Evolutionary conservation across 1,284 basidiomycete species (phyloP).

Genomic region (Caloboletus firmus): DNA sequence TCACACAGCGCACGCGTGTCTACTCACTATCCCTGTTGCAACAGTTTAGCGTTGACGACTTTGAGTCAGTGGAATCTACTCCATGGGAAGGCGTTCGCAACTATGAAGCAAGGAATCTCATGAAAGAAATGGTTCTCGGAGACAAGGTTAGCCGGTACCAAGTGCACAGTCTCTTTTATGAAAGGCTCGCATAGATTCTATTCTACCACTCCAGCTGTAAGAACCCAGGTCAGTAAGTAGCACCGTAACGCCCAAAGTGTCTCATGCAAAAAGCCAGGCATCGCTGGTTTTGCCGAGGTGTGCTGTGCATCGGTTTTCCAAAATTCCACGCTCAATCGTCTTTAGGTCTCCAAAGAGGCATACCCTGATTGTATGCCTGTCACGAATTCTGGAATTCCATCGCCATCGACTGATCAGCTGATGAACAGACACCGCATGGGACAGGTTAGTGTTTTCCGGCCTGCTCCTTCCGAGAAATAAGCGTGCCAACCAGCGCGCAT

Average conservation of each 20-base stretch:
- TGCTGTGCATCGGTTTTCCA: constrained; percentile 17
- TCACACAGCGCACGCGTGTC: constrained; percentile 3
- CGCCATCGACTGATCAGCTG: constrained; percentile 15
- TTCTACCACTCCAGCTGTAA: constrained; percentile 96
- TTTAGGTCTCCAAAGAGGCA: constrained; percentile 75
- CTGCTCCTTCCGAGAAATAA: constrained; percentile 7
- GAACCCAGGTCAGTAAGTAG: constrained; percentile 60
- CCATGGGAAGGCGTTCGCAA: constrained; percentile 93
- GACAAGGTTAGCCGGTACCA: constrained; percentile 60
- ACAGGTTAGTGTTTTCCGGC: constrained; percentile 53
- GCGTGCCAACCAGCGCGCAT: constrained; percentile 52
- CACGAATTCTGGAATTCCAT: constrained; percentile 4
- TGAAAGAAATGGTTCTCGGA: constrained; percentile 87
- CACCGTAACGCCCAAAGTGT: neutral
- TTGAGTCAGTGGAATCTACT: constrained; percentile 72
- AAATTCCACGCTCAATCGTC: constrained; percentile 2
- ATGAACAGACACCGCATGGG: constrained; percentile 82
- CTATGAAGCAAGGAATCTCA: constrained; percentile 88
- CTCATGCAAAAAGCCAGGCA: constrained; percentile 49
- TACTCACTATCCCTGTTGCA: neutral
- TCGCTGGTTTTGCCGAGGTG: constrained; percentile 83
- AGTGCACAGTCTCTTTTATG: constrained; percentile 7
- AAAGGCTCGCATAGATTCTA: constrained; percentile 48
- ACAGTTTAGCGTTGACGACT: constrained; percentile 90
- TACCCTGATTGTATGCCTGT: constrained; percentile 82